Percentiles rank a stretch among this genome's conserved stretches.
phyloP scores from a whole-genome alignment of 2,329 filamentous ascomycete species.

The Zymoseptoria ardabiliae region DNA sequence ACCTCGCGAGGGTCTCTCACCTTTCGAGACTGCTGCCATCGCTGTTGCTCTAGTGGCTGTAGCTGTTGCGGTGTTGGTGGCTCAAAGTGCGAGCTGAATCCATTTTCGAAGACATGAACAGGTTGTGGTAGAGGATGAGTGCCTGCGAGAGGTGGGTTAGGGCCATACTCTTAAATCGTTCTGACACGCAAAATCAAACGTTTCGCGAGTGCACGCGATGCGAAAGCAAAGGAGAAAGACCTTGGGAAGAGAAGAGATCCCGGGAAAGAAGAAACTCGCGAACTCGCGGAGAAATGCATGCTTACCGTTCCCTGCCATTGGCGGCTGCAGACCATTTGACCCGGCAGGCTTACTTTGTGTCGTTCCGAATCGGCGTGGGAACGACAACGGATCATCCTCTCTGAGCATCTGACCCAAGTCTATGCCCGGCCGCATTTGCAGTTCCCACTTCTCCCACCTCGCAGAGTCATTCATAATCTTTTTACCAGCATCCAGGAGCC shows the following conservation, averaged over 20 bases:
- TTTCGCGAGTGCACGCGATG: neutral
- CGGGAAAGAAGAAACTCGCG: neutral
- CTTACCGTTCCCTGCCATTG: conserved; percentile 22
- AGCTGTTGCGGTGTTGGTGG: conserved; percentile 4
- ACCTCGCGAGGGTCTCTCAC: conserved; percentile 57
- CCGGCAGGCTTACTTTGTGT: conserved; percentile 18
- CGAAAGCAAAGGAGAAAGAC: neutral
- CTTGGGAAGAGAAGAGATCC: neutral
- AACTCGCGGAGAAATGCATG: conserved; percentile 7
- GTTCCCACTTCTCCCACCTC: conserved; percentile 70
- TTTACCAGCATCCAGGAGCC: conserved; percentile 57
- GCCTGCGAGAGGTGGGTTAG: conserved; percentile 15
- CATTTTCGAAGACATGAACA: conserved; percentile 21
- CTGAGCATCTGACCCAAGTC: conserved; percentile 25
- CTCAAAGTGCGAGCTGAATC: neutral
- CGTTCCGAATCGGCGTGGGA: conserved; percentile 16
- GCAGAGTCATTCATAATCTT: conserved; percentile 53
- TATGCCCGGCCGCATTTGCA: conserved; percentile 25
- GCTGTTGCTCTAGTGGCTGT: conserved; percentile 6
- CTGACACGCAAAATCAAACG: neutral
- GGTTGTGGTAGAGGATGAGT: conserved; percentile 24
- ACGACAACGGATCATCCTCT: conserved; percentile 28
- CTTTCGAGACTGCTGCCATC: conserved; percentile 17
- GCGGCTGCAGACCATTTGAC: conserved; percentile 10
- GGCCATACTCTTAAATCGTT: conserved; percentile 1